Percentiles rank a stretch among this genome's conserved stretches.
Evolutionary conservation across 2,329 filamentous ascomycete species (phyloP).

Genomic region (Diaporthe vexans): DNA sequence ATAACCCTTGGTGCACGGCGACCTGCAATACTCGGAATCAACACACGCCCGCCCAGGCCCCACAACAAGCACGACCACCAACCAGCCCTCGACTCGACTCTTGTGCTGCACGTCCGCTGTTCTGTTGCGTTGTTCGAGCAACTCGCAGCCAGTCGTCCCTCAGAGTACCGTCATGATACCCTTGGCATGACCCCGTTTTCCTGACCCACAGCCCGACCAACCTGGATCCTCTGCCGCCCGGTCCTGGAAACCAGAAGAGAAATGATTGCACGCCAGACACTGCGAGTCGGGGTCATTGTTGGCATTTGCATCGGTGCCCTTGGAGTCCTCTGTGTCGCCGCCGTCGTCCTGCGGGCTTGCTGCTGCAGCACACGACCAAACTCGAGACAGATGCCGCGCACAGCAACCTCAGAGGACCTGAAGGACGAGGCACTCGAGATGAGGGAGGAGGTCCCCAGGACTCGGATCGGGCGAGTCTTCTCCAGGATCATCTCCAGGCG

Average conservation of each 20-base stretch:
- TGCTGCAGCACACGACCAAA: constrained; percentile 7
- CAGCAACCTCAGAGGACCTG: constrained; percentile 29
- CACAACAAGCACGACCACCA: background rate
- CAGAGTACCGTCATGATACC: constrained; percentile 28
- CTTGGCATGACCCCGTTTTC: constrained; percentile 30
- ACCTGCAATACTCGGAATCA: background rate
- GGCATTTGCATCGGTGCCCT: constrained; percentile 32
- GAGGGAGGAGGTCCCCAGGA: constrained; percentile 11
- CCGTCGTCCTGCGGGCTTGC: constrained; percentile 28
- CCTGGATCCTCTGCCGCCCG: constrained; percentile 25
- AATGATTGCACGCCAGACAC: constrained; percentile 29
- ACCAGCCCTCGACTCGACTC: background rate
- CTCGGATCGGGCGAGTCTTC: constrained; percentile 36
- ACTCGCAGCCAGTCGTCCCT: constrained; percentile 23
- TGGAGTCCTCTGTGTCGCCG: constrained; percentile 30
- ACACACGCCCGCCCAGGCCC: background rate
- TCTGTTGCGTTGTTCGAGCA: constrained; percentile 21
- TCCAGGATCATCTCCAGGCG: constrained; percentile 36
- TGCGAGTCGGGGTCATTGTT: constrained; percentile 27
- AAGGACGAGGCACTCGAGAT: constrained; percentile 25
- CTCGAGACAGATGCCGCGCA: constrained; percentile 1
- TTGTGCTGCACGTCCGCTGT: background rate
- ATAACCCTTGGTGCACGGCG: background rate
- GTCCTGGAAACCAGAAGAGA: constrained; percentile 29
- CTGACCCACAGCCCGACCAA: constrained; percentile 30